Percentiles rank a stretch among this genome's conserved stretches.
These are phyloP conservation scores for Verticillium nubilum DNA, from an alignment of 2,329 filamentous ascomycete species.

Conservation along the genomic window DNA sequence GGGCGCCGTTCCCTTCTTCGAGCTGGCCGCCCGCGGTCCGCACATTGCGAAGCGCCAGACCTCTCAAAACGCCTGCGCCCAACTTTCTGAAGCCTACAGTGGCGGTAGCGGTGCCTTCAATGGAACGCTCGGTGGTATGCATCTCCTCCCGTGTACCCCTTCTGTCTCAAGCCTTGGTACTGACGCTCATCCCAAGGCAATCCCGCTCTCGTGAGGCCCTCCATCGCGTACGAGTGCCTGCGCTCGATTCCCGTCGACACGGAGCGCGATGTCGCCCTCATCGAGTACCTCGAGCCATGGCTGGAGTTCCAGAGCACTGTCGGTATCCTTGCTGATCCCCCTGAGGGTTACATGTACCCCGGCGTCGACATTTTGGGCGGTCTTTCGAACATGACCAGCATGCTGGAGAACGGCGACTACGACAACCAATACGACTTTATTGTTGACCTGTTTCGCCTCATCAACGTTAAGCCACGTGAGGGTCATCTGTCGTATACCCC, in stretches of 20 bases:
- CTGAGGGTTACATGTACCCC: slow-evolving; percentile 13
- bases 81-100: background rate
- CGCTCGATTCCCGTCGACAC: slow-evolving; percentile 11
- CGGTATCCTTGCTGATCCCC: slow-evolving; percentile 11
- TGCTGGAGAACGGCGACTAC: slow-evolving; percentile 9
- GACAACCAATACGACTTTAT: slow-evolving; percentile 12
- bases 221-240: slow-evolving; percentile 12
- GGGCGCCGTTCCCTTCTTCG: background rate
- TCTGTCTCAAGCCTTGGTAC: background rate
- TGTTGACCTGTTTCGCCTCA: slow-evolving; percentile 12
- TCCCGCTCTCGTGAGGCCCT: slow-evolving; percentile 8
- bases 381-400: slow-evolving; percentile 10
- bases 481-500: slow-evolving; percentile 11
- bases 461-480: slow-evolving; percentile 9
- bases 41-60: background rate
- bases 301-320: slow-evolving; percentile 15
- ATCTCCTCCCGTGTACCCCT: background rate
- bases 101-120: background rate
- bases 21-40: background rate
- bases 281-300: slow-evolving; percentile 13
- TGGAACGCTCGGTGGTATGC: background rate
- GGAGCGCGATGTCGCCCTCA: slow-evolving; percentile 7
- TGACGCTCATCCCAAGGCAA: background rate
- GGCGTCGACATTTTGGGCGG: slow-evolving; percentile 16
- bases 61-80: background rate